Percentiles rank a stretch among this genome's conserved stretches.
Evolutionary conservation across 202 grass and related monocot genomes (phyloP).

Genomic region (Digitaria exilis): DNA sequence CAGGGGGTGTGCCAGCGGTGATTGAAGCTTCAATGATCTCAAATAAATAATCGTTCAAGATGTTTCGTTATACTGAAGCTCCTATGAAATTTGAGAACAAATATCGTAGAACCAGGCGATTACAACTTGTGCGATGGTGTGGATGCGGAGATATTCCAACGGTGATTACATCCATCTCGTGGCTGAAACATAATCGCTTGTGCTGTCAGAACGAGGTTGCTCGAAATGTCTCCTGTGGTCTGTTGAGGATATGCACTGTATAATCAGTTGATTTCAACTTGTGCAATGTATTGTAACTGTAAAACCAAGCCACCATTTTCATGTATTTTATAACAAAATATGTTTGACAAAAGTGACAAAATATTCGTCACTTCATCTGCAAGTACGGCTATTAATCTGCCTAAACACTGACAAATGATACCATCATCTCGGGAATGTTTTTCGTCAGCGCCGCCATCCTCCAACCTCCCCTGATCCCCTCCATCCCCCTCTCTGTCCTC

Average conservation of each 20-base stretch:
- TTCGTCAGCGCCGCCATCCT: not conserved
- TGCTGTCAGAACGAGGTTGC: not conserved
- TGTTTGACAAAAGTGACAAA: not conserved
- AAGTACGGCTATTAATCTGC: not conserved
- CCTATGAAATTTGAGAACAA: too few species aligned
- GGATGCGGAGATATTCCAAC: not conserved
- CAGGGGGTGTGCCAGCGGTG: slow-evolving; percentile 68
- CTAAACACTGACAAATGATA: not conserved
- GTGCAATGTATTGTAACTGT: slow-evolving; percentile 15
- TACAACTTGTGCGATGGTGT: not conserved
- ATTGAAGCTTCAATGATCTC: slow-evolving; percentile 37
- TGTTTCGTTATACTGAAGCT: not conserved
- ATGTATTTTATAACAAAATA: not conserved
- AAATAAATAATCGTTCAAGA: not conserved
- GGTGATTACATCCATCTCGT: not conserved
- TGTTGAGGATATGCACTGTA: not conserved
- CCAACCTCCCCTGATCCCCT: too few species aligned
- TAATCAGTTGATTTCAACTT: not conserved
- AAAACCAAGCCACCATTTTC: not conserved
- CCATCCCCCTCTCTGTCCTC: too few species aligned
- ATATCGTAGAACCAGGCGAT: not conserved
- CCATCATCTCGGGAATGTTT: not conserved
- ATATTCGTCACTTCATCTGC: not conserved
- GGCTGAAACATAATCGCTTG: not conserved
- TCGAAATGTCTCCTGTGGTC: not conserved